These are phyloP conservation scores for Pichia californica DNA, from an alignment of 805 yeast genomes.

Conservation along the genomic window DNA sequence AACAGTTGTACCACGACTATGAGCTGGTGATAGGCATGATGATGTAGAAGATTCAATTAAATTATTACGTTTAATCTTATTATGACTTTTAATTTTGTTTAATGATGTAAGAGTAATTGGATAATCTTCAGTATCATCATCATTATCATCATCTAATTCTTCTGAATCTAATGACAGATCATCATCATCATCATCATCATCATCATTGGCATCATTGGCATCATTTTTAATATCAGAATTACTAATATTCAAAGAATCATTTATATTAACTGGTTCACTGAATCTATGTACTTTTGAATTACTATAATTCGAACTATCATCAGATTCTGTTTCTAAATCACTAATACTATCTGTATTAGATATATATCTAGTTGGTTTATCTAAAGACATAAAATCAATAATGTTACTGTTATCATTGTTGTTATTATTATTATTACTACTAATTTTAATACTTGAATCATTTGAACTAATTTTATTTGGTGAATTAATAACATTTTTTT, in stretches of 20 bases:
- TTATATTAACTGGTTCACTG: neutral
- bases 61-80: conserved; percentile 1
- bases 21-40: conserved; percentile 12
- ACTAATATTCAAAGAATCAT: too few species aligned
- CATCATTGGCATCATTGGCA: too few species aligned
- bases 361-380: neutral
- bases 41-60: conserved; percentile 10
- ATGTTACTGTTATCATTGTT: conserved; percentile 5
- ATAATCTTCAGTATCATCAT: conserved; percentile 13
- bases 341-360: conserved; percentile 11
- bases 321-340: conserved; percentile 19
- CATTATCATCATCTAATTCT: conserved; percentile 12
- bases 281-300: neutral
- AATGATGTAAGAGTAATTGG: conserved; percentile 9
- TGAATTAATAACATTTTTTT: conserved; percentile 21
- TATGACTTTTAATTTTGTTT: conserved; percentile 2
- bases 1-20: conserved; percentile 13
- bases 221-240: too few species aligned
- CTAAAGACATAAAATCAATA: conserved; percentile 9
- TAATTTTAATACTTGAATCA: neutral
- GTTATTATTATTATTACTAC: conserved; percentile 5
- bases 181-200: conserved; percentile 16
- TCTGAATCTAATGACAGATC: conserved; percentile 10
- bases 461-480: neutral
- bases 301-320: conserved; percentile 8